Percentiles rank a stretch among this genome's conserved stretches.
Conservation (phyloP, 2,329 filamentous ascomycete species). For the Paradendryphiella salina region DNA sequence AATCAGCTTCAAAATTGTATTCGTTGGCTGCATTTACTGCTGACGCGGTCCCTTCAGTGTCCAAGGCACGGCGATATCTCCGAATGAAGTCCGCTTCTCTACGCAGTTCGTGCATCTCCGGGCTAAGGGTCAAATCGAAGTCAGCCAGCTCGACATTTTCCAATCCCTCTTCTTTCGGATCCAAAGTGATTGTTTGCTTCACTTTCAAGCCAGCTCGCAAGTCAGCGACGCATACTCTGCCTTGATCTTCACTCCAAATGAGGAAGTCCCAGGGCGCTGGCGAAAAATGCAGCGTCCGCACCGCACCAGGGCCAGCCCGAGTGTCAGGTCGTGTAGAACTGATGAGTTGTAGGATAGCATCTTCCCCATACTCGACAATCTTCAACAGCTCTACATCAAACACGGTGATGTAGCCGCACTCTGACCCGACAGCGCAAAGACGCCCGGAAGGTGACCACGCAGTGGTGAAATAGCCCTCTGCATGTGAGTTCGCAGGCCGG, state of each 20-base stretch:
- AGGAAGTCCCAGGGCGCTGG: conserved; percentile 88
- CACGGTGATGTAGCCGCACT: conserved; percentile 77
- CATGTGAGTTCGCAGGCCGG: conserved; percentile 42
- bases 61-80: conserved; percentile 48
- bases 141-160: conserved; percentile 62
- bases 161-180: conserved; percentile 59
- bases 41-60: conserved; percentile 44
- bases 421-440: conserved; percentile 75
- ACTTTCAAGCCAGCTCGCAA: conserved; percentile 67
- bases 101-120: conserved; percentile 53
- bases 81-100: conserved; percentile 52
- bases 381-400: conserved; percentile 62
- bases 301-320: conserved; percentile 68
- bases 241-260: conserved; percentile 90
- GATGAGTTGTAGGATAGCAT: conserved; percentile 74
- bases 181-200: conserved; percentile 69
- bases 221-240: conserved; percentile 73
- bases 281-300: conserved; percentile 89
- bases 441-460: conserved; percentile 74
- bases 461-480: conserved; percentile 70
- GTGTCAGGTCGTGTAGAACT: conserved; percentile 72
- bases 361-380: conserved; percentile 51
- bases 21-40: conserved; percentile 49
- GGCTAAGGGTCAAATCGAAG: conserved; percentile 40
- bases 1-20: conserved; percentile 48